Percentiles rank a stretch among this genome's conserved stretches.
Conservation (phyloP, 139 green algal genomes). For the Tetradesmus lagerheimii region DNA sequence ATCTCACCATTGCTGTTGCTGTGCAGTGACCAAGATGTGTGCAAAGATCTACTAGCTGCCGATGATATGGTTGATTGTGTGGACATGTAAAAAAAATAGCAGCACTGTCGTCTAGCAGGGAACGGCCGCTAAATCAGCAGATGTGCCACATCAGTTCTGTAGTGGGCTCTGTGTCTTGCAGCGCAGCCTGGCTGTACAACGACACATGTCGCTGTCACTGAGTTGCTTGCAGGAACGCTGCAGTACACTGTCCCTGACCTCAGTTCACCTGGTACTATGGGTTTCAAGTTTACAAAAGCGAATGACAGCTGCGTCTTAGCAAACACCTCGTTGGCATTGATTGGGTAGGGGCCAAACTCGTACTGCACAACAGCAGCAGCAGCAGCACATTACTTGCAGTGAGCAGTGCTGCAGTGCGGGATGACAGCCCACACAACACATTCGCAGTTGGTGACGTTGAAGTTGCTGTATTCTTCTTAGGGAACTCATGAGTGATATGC, state of each 20-base stretch:
- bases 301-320: conserved; percentile 71
- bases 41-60: too few species aligned
- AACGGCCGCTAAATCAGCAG: too few species aligned
- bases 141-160: background rate
- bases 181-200: too few species aligned
- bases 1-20: too few species aligned
- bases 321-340: conserved; percentile 85
- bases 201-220: too few species aligned
- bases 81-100: too few species aligned
- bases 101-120: too few species aligned
- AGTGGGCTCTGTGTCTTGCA: background rate
- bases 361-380: conserved; percentile 43
- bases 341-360: conserved; percentile 80
- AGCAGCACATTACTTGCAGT: background rate
- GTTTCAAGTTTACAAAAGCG: conserved; percentile 98
- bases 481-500: too few species aligned
- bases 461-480: too few species aligned
- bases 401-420: background rate
- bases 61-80: too few species aligned
- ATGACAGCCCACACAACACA: background rate
- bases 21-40: too few species aligned
- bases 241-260: background rate
- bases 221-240: background rate
- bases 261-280: conserved; percentile 86
- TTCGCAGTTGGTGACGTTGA: too few species aligned